Evolutionary conservation across 768 basidiomycete species (phyloP), one percentile per base, ranked within the genome.

Genomic region (Termitomyces sp.): DNA sequence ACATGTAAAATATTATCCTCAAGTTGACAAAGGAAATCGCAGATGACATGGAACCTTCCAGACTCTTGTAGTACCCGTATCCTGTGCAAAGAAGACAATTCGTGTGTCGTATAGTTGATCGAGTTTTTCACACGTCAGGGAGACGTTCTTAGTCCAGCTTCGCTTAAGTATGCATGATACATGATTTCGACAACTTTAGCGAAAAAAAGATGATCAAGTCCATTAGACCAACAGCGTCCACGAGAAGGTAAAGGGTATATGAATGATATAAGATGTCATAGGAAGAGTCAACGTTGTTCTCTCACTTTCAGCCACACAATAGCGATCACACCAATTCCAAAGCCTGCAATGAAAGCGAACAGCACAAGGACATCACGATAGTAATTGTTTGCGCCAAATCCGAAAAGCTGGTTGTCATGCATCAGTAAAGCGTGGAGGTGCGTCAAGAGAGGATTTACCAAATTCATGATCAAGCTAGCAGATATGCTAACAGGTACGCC

Each of bases 301-400:
- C 86, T 77, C 45, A 96, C 81, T 62, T 80, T 82, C 63, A 85
- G 76, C 82, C 89, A 92, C 2, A 97, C 92, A 24, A 88, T 74
- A 13, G 75, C 78, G 57, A 94, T 83, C n/a, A 95, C 83, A 3
- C 81, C 71, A 8, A 87, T 47, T 0, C 81, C 89, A 64, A 93
- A 93, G 2, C 87, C 92, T 1, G 83, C 87, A 56, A 94, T 89
- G 68, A 87, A 97, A 0, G 82, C 94, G 63, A 94, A 93, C 53
- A 92, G 67, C 45, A 96, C 86, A 28, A 97, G 76, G 6, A 97
- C 90, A 66, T 96, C 91, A 53, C 94, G 79, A 68, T 96, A 97
- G 68, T 95, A 98, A 62, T 89, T 87, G 61, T 83, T 82, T 51
- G 76, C 64, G 18, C 84, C 83, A 66, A 98, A 98, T 1, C 94